phyloP scores from a whole-genome alignment of 1,284 basidiomycete genomes.

The Apiotrichum mycotoxinovorans region DNA sequence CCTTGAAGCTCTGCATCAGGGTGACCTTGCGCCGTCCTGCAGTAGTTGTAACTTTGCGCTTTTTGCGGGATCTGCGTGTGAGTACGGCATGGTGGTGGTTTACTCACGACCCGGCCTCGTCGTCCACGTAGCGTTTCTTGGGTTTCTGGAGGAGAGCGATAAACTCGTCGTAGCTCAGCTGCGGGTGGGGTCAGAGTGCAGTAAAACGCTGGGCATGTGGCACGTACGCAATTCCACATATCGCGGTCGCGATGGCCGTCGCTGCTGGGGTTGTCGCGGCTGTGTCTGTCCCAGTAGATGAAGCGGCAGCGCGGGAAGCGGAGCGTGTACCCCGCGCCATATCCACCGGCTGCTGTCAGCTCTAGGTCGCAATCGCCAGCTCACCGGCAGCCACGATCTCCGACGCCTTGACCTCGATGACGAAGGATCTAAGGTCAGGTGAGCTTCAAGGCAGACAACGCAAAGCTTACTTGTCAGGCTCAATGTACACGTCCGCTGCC shows the following conservation, averaged over 20 bases:
- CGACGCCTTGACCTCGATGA: slow-evolving; percentile 83
- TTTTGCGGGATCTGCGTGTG: slow-evolving; percentile 23
- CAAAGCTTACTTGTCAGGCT: slow-evolving; percentile 44
- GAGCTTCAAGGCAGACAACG: background rate
- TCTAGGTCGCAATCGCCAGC: slow-evolving; percentile 12
- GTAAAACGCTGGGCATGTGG: background rate
- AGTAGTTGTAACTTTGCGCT: slow-evolving; percentile 22
- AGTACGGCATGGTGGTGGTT: background rate
- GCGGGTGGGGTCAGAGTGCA: background rate
- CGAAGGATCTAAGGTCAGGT: slow-evolving; percentile 49
- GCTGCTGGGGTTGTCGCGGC: slow-evolving; percentile 29
- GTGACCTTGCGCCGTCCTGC: slow-evolving; percentile 53
- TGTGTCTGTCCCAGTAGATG: slow-evolving; percentile 57
- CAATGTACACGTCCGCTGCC: slow-evolving; percentile 51
- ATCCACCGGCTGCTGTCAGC: slow-evolving; percentile 30
- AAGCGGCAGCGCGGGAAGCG: slow-evolving; percentile 79
- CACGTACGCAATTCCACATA: slow-evolving; percentile 47
- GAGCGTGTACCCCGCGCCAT: slow-evolving; percentile 52
- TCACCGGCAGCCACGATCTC: slow-evolving; percentile 72
- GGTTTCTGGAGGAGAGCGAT: slow-evolving; percentile 33
- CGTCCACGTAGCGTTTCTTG: slow-evolving; percentile 41
- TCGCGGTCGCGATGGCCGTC: slow-evolving; percentile 42
- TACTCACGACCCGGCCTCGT: slow-evolving; percentile 38
- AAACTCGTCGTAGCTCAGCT: slow-evolving; percentile 45
- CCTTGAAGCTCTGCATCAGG: slow-evolving; percentile 63